Evolutionary conservation across 305 asterid species (phyloP).

Genomic region (Ajuga reptans): DNA sequence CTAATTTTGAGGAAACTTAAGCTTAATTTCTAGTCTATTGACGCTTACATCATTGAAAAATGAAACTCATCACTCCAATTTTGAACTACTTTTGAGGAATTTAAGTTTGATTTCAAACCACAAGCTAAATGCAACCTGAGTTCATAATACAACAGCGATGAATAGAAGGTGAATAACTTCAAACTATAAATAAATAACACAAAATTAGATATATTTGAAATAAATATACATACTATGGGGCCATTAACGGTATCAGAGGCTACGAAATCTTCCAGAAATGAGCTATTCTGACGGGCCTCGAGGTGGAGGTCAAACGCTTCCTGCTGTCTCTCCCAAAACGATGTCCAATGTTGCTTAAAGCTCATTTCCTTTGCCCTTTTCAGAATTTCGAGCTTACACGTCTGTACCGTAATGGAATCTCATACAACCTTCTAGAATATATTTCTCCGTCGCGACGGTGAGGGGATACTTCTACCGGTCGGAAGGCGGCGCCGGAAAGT

Average conservation of each 20-base stretch:
- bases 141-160: neutral
- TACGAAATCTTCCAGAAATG: neutral
- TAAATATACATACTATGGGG: neutral
- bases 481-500: no score
- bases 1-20: no score
- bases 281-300: neutral
- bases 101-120: no score
- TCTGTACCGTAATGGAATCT: neutral
- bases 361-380: neutral
- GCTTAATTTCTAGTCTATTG: no score
- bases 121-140: neutral
- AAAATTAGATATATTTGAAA: neutral
- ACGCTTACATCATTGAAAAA: no score
- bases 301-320: neutral
- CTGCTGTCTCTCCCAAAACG: conserved; percentile 4
- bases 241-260: conserved; percentile 2
- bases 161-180: neutral
- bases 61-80: no score
- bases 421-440: neutral
- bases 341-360: neutral
- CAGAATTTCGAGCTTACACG: neutral
- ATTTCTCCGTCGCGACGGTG: neutral
- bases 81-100: no score
- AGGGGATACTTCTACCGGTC: no score
- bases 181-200: neutral